A percentile compares a stretch with the other conserved stretches of the same genome.
Evolutionary conservation across 495 filamentous ascomycete species (phyloP).

Genomic region (Peziza echinospora): DNA sequence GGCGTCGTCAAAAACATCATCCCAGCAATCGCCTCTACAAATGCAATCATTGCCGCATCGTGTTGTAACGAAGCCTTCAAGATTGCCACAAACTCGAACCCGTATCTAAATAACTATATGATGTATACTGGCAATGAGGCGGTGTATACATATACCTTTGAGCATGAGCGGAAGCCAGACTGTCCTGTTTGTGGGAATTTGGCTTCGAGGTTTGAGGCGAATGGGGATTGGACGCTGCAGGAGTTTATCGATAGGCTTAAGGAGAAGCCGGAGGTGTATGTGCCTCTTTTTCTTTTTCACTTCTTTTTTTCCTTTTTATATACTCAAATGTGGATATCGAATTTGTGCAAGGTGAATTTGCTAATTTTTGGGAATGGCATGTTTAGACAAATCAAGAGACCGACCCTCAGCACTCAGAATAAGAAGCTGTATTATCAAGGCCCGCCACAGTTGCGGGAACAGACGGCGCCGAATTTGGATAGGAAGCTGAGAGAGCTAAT

Average conservation of each 20-base stretch:
- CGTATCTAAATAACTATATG: slow-evolving; percentile 87
- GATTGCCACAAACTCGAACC: slow-evolving; percentile 61
- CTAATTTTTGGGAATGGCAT: background rate
- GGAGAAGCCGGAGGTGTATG: slow-evolving; percentile 49
- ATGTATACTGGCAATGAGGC: slow-evolving; percentile 94
- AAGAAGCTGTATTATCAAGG: slow-evolving; percentile 78
- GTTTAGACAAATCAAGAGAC: slow-evolving; percentile 53
- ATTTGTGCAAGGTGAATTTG: too few relatives aligned
- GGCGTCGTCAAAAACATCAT: slow-evolving; percentile 99
- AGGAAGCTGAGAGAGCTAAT: slow-evolving; percentile 47
- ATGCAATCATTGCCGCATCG: slow-evolving; percentile 82
- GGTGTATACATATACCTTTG: slow-evolving; percentile 92
- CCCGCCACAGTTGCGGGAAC: slow-evolving; percentile 56
- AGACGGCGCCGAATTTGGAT: slow-evolving; percentile 58
- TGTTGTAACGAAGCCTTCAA: slow-evolving; percentile 97
- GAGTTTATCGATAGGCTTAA: slow-evolving; percentile 75
- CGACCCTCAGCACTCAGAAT: slow-evolving; percentile 58
- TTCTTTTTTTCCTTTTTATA: background rate
- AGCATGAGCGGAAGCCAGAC: slow-evolving; percentile 73
- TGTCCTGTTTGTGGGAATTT: slow-evolving; percentile 85
- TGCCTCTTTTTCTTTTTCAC: slow-evolving; percentile 1
- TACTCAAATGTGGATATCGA: slow-evolving; percentile 1
- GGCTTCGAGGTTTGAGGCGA: slow-evolving; percentile 47
- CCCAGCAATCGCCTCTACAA: slow-evolving; percentile 92
- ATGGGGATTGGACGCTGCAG: slow-evolving; percentile 49